phyloP scores from a whole-genome alignment of 2,329 filamentous ascomycete species.

The Bertia moriformis region DNA sequence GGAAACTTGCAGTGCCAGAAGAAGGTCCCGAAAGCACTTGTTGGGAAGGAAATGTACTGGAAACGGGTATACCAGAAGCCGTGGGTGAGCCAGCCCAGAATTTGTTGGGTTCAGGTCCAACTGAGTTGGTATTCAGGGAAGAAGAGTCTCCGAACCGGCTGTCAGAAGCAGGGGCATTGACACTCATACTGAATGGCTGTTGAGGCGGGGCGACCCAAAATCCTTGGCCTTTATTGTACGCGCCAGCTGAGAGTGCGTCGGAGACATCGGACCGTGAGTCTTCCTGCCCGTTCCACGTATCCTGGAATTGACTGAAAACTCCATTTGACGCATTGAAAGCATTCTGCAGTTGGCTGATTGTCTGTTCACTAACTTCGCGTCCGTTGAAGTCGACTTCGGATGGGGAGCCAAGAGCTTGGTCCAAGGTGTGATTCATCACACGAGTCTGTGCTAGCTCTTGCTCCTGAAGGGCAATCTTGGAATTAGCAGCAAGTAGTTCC shows the following conservation, averaged over 20 bases:
- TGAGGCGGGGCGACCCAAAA: conserved; percentile 5
- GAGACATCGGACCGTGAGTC: conserved; percentile 26
- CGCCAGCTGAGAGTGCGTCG: conserved; percentile 21
- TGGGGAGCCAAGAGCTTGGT: conserved; percentile 37
- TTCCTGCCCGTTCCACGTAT: conserved; percentile 24
- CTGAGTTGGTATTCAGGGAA: neutral
- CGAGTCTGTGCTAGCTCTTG: conserved; percentile 44
- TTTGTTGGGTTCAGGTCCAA: conserved; percentile 11
- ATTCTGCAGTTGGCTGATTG: conserved; percentile 30
- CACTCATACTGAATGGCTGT: conserved; percentile 4
- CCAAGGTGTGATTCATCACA: conserved; percentile 44
- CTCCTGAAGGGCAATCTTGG: conserved; percentile 42
- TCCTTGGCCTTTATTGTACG: conserved; percentile 14
- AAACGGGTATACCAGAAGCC: conserved; percentile 2
- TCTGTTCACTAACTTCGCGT: conserved; percentile 31
- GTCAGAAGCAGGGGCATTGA: neutral
- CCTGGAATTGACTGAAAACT: conserved; percentile 20
- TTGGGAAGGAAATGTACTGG: conserved; percentile 10
- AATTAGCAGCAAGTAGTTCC: conserved; percentile 38
- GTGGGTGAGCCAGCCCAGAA: conserved; percentile 13
- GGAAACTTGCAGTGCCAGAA: conserved; percentile 9
- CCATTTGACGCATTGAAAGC: conserved; percentile 34
- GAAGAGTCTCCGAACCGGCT: conserved; percentile 1
- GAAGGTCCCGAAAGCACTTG: conserved; percentile 18
- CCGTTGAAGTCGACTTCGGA: conserved; percentile 33